phyloP scores from a whole-genome alignment of 2,329 filamentous ascomycete species.

The Calonectria ilicicola region DNA sequence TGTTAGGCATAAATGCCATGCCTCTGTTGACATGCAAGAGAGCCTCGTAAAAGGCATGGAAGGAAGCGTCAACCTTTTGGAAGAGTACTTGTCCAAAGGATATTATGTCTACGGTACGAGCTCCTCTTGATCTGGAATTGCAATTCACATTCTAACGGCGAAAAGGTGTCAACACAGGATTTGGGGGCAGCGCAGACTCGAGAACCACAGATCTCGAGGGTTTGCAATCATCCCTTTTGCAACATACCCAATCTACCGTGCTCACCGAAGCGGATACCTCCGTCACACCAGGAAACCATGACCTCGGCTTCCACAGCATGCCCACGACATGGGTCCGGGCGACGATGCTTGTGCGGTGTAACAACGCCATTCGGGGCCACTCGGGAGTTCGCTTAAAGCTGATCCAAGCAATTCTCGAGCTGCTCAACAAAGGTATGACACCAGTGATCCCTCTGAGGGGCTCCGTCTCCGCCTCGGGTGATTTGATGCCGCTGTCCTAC shows the following conservation, averaged over 20 bases:
- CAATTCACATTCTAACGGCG: not conserved
- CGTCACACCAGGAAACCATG: not conserved
- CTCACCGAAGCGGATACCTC: not conserved
- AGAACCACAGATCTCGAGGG: not conserved
- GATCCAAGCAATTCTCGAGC: not conserved
- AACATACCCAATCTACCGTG: not conserved
- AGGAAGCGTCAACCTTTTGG: not conserved
- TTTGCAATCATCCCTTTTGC: not conserved
- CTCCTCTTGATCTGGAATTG: not conserved
- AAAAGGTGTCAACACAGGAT: not conserved
- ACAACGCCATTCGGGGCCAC: not conserved
- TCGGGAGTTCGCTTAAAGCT: not conserved
- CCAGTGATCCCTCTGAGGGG: not conserved
- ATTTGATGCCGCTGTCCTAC: not conserved
- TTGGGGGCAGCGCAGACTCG: not conserved
- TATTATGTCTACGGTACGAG: not conserved
- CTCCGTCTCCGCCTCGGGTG: not conserved
- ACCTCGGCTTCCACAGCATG: not conserved
- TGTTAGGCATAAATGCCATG: not conserved
- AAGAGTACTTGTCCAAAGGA: not conserved
- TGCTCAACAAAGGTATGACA: not conserved
- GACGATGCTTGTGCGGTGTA: not conserved
- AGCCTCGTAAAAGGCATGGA: not conserved
- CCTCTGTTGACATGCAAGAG: not conserved
- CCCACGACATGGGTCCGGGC: not conserved